Conservation (phyloP, 148 eudicot species). For the Chenopodium suecicum region DNA sequence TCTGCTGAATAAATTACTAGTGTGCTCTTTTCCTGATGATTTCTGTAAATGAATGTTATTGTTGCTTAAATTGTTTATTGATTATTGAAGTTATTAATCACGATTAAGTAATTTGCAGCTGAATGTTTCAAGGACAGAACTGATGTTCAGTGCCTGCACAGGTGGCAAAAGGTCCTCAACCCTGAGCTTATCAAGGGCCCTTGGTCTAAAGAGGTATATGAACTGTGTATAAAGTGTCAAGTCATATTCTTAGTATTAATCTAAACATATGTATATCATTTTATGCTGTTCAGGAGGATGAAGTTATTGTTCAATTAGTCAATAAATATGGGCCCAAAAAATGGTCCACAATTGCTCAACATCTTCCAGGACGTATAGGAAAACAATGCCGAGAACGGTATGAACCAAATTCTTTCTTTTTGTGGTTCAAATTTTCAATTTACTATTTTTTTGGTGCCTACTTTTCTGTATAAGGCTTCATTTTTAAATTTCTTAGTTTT, state of each 20-base stretch:
- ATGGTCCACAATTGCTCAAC: conserved; percentile 92
- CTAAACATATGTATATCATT: background rate
- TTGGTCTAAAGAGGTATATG: conserved; percentile 91
- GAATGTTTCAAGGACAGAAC: conserved; percentile 94
- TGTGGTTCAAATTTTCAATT: background rate
- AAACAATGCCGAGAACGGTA: conserved; percentile 98
- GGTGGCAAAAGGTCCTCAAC: conserved; percentile 97
- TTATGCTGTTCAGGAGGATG: conserved; percentile 66
- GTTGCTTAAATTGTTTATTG: background rate
- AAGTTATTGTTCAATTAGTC: conserved; percentile 69
- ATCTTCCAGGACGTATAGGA: conserved; percentile 94
- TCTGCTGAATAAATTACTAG: background rate
- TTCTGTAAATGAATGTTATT: background rate
- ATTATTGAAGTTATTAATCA: conserved; percentile 24
- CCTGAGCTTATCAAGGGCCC: conserved; percentile 98
- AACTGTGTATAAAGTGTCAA: background rate
- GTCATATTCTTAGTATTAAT: background rate
- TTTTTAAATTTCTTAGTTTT: background rate
- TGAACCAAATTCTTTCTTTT: background rate
- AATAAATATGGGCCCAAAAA: conserved; percentile 85
- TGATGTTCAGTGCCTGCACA: conserved; percentile 94
- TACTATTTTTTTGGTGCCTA: background rate
- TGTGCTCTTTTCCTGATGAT: background rate
- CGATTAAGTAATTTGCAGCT: conserved; percentile 46
- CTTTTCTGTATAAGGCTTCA: background rate